Percentiles rank a stretch among this genome's conserved stretches.
Evolutionary conservation across 805 yeast species (phyloP).

Genomic region (Metschnikowia similis): DNA sequence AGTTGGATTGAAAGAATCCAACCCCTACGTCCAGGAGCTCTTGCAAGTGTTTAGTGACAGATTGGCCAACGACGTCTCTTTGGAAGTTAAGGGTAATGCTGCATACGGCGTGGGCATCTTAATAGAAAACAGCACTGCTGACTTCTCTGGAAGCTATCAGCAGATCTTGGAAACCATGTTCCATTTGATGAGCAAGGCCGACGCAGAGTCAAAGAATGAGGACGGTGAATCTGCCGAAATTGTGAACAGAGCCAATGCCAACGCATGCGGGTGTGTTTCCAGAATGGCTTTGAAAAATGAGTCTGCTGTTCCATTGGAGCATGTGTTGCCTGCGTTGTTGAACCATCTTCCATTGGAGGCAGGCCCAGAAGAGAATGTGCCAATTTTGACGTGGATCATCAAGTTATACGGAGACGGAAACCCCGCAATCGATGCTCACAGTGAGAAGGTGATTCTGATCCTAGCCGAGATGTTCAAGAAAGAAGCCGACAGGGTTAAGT

Average conservation of each 20-base stretch:
- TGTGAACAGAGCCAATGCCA: slow-evolving; percentile 80
- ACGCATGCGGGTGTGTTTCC: slow-evolving; percentile 96
- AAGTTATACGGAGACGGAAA: slow-evolving; percentile 64
- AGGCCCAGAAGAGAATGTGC: slow-evolving; percentile 89
- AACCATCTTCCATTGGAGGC: slow-evolving; percentile 80
- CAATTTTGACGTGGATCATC: slow-evolving; percentile 76
- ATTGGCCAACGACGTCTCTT: slow-evolving; percentile 68
- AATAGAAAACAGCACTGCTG: slow-evolving; percentile 50
- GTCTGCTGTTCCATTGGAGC: slow-evolving; percentile 64
- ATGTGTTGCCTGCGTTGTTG: slow-evolving; percentile 71
- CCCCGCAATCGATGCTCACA: slow-evolving; percentile 48
- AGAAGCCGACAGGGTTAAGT: slow-evolving; percentile 68
- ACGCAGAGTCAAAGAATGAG: slow-evolving; percentile 43
- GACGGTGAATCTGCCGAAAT: slow-evolving; percentile 78
- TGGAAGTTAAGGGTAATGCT: slow-evolving; percentile 90
- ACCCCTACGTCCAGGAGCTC: slow-evolving; percentile 67
- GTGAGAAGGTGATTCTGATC: slow-evolving; percentile 60
- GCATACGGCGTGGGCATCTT: slow-evolving; percentile 93
- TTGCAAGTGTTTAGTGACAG: slow-evolving; percentile 65
- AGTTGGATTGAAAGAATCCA: slow-evolving; percentile 60
- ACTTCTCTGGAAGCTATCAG: slow-evolving; percentile 61
- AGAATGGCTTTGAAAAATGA: slow-evolving; percentile 78
- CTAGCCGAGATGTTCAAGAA: slow-evolving; percentile 69
- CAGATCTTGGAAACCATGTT: slow-evolving; percentile 70
- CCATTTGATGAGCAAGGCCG: slow-evolving; percentile 70